Evolutionary conservation across 73 alveolate species (phyloP), one percentile per base, ranked within the genome.

Genomic region (Paramecium sexaurelia): DNA sequence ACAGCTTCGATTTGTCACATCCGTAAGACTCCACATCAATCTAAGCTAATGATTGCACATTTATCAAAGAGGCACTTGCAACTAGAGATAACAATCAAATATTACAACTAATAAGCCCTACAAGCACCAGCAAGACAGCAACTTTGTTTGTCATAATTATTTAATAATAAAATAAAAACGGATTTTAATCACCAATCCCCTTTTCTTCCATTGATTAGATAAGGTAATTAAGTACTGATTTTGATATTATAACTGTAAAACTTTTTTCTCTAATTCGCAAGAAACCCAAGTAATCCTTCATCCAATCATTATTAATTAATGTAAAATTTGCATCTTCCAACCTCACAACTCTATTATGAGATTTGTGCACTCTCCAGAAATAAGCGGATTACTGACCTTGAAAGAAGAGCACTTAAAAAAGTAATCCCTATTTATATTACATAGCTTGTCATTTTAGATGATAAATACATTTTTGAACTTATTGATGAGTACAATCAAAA

Each of bases 1-100:
- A 78, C 26, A 78, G 90, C 43, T 41, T 78, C 6, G 90, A 78
- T 43, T 78, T 78, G 32, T 78, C 90, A 78, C 90, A 78, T 22
- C 90, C 90, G 15, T 13, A 41, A 9, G 90, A 39, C 41, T 78
- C 43, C 3, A 78, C 90, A 11, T 78, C 90, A 19, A 78, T 78
- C 32, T 78, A 15, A 17, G 68, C 40, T 13, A 78, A 43, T 26
- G 90, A 32, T 78, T 78, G 73, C 39, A 45, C 73, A 24, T 78
- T 45, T 10, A 78, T 41, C 40, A 78, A 45, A 24, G 90, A 32
- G 47, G 75, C 10, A 26, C 43, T 41, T 6, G 90, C 75, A 39
- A 78, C 75, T 78, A 22, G 1, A 51, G 20, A 10, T 61, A 61
- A 61, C 45, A 61, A 26, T 51, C 83, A 61, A 29, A 10, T 10